Percentiles rank a stretch among this genome's conserved stretches.
Conservation (phyloP, 768 basidiomycete species). For the Collybia nuda region DNA sequence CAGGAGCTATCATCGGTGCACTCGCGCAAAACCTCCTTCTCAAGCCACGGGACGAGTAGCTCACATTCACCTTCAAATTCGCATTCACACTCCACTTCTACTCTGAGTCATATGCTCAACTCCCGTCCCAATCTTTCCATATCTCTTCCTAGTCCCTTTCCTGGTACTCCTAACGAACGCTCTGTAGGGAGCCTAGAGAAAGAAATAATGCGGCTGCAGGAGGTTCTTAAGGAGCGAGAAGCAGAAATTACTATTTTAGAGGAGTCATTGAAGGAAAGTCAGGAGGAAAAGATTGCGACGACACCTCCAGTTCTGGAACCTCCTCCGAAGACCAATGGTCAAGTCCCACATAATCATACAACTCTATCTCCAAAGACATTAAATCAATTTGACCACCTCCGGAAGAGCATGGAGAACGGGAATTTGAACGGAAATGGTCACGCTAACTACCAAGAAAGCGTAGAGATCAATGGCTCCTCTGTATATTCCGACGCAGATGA, state of each 20-base stretch:
- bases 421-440: slow-evolving; percentile 22
- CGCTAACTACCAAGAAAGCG: slow-evolving; percentile 33
- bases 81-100: slow-evolving; percentile 31
- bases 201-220: slow-evolving; percentile 94
- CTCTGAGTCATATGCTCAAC: slow-evolving; percentile 16
- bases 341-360: slow-evolving; percentile 21
- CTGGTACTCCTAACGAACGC: slow-evolving; percentile 51
- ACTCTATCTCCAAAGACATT: slow-evolving; percentile 71
- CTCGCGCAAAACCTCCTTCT: slow-evolving; percentile 80
- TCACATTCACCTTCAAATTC: slow-evolving; percentile 62
- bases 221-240: slow-evolving; percentile 88
- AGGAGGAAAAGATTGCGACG: slow-evolving; percentile 21
- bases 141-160: slow-evolving; percentile 44
- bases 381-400: slow-evolving; percentile 73
- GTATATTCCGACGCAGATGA: slow-evolving; percentile 61
- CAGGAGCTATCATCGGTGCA: slow-evolving; percentile 93
- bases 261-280: slow-evolving; percentile 40
- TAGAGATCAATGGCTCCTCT: slow-evolving; percentile 32
- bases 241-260: slow-evolving; percentile 85
- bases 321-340: slow-evolving; percentile 19
- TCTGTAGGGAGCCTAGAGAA: slow-evolving; percentile 86
- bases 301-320: slow-evolving; percentile 11
- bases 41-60: slow-evolving; percentile 72
- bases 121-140: slow-evolving; percentile 59
- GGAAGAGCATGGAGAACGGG: slow-evolving; percentile 54